Base-by-base conservation (phyloP, 257 asterid species). In the Perilla frutescens region DNA sequence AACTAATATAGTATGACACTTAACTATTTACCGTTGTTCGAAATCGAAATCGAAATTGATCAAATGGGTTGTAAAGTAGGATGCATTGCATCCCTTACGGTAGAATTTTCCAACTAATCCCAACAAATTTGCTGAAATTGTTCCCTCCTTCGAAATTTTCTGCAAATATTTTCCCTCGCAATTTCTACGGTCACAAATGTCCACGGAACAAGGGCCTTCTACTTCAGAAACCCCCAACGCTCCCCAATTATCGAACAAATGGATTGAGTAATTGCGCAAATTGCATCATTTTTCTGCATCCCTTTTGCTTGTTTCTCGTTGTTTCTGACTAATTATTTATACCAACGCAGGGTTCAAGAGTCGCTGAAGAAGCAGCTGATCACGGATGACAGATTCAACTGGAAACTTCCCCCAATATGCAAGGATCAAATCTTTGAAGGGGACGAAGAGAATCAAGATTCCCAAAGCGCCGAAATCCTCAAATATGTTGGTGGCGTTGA, bases 401-500 rank as follows among this genome's bases (percentile, higher is more conserved):
- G 97, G 97, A 84, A 82, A 66, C 55, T 86, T 41, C 90, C 85
- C 69, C 36, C 68, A 36, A 12, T 12, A 3, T 31, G 45, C 71
- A 45, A 39, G 5, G 59, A 31, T 71, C 73, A 43, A 7, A 41
- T 14, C 29, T 59, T 8, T 31, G 75, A 63, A 65, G 80, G 43
- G 3, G 50, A 64, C 54, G 57, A 56, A 66, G 84, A 81, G 62
- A 54, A 56, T 61, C 79, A 44, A 31, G 79, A 54, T 39, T 59
- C 66, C 6, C 14, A 2, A 41, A 10, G 77, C 51, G 80, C 56
- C 56, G 79, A 76, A 49, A 34, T 71, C 76, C 81, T 93, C 78
- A 88, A 72, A 50, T 85, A 81, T 51, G 89, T 91, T 37, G 97
- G 91, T 44, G 98, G 97, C 39, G 98, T 88, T 77, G 98, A 93